Evolutionary conservation across 1,284 basidiomycete genomes (phyloP), one percentile per base, ranked within the genome.

Genomic region (Ustilago loliicola): DNA sequence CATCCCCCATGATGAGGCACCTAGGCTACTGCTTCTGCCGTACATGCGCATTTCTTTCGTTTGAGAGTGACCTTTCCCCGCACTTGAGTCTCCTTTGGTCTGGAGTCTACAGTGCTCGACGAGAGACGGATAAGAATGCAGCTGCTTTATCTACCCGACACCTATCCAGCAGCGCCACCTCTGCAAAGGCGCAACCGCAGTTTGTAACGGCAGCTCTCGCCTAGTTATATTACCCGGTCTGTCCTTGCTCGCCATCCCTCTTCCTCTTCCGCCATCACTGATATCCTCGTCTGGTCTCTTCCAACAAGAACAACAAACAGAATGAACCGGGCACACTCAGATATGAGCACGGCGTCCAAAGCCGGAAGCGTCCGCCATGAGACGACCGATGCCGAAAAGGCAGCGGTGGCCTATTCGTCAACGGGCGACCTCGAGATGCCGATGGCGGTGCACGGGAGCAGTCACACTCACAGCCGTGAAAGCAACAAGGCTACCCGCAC

Each of bases 401-500:
- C 25, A 50, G 25, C 25, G 0, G 23, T 25, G 23, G 4, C 15
- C 27, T 50, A 50, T 19, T 50, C 21, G n/a, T 45, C 42, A 45
- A 17, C 19, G 42, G 6, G 19, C n/a, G 25, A 50, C 48, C 23
- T 50, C 48, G 48, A 50, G 48, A 50, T 30, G 48, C 48, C 48
- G 15, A 27, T 17, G 1, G 25, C 48, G 17, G 6, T 50, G 8
- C 9, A 50, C 23, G 48, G n/a, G n/a, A 21, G 25, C 5, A 50
- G 11, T 4, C n/a, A 50, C 25, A 50, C 27, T 17, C 48, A 50
- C 48, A 50, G 29, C n/a, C 48, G 48, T 19, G 48, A 50, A 5
- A 50, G 48, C 48, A 50, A 50, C 48, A 50, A 50, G 17, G 48
- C 27, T n/a, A 50, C 48, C 27, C 27, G 48, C 48, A 50, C 48